Conservation (phyloP, 495 filamentous ascomycete species). For the Letharia lupina region DNA sequence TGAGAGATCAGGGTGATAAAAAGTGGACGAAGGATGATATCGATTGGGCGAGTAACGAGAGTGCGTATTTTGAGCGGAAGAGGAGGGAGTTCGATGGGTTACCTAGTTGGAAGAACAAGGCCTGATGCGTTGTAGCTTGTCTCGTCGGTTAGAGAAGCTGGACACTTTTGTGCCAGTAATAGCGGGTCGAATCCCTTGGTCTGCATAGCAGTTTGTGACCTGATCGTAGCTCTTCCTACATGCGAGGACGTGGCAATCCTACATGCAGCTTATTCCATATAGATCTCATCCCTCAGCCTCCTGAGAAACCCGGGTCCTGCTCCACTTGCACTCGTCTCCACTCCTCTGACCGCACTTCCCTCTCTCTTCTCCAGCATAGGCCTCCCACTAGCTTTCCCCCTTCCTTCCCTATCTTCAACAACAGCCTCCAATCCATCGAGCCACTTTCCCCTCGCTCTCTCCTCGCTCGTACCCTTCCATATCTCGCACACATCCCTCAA, state of each 20-base stretch:
- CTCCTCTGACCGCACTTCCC: slow-evolving; percentile 22
- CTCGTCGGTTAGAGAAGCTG: not conserved
- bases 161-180: not conserved
- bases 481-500: slow-evolving; percentile 59
- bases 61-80: slow-evolving; percentile 18
- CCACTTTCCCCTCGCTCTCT: slow-evolving; percentile 71
- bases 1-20: slow-evolving; percentile 15
- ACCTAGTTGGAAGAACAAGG: slow-evolving; percentile 21
- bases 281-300: slow-evolving; percentile 67
- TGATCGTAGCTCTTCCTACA: not conserved
- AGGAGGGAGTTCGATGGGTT: slow-evolving; percentile 20
- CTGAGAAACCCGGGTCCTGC: slow-evolving; percentile 68
- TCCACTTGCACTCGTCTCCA: slow-evolving; percentile 34
- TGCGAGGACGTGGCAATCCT: not conserved
- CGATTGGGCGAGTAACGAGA: slow-evolving; percentile 11
- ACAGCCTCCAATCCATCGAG: slow-evolving; percentile 65
- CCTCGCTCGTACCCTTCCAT: slow-evolving; percentile 94
- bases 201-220: not conserved
- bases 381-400: slow-evolving; percentile 12
- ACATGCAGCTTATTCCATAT: slow-evolving; percentile 36
- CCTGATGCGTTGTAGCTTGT: not conserved
- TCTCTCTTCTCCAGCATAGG: slow-evolving; percentile 13
- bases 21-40: slow-evolving; percentile 17
- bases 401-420: slow-evolving; percentile 33
- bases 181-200: not conserved